Percentiles rank a stretch among this genome's conserved stretches.
phyloP scores from a whole-genome alignment of 768 basidiomycete genomes.

The Grammothele lineata region DNA sequence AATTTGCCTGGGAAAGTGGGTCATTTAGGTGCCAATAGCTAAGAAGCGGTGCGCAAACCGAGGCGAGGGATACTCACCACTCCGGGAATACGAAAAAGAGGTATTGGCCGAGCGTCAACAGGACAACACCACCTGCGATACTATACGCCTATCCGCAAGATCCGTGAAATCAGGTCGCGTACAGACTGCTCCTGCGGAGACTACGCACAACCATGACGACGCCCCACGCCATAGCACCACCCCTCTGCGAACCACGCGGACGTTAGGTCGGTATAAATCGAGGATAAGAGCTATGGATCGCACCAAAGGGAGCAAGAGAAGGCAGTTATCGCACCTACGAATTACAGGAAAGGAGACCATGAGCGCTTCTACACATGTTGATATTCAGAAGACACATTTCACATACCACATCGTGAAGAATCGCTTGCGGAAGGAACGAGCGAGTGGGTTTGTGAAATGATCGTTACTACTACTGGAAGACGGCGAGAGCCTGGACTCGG shows the following conservation, averaged over 20 bases:
- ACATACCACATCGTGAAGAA: slow-evolving; percentile 25
- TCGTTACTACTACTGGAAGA: slow-evolving; percentile 13
- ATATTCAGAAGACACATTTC: no score
- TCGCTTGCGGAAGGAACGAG: slow-evolving; percentile 6
- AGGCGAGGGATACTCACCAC: slow-evolving; percentile 39
- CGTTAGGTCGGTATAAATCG: slow-evolving; percentile 1
- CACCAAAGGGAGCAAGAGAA: slow-evolving; percentile 70
- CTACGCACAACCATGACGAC: slow-evolving; percentile 50
- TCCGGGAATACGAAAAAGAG: slow-evolving; percentile 63
- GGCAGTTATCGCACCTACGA: slow-evolving; percentile 74
- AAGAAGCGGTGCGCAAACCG: no score
- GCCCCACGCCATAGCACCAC: slow-evolving; percentile 70
- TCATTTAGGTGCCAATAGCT: no score
- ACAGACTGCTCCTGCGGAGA: not conserved
- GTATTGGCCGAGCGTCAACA: slow-evolving; percentile 57
- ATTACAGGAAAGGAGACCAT: slow-evolving; percentile 1
- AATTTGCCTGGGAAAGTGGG: slow-evolving; percentile 64
- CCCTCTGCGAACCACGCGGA: slow-evolving; percentile 41
- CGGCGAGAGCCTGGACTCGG: slow-evolving; percentile 8
- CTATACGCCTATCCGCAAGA: slow-evolving; percentile 51
- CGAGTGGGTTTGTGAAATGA: slow-evolving; percentile 4
- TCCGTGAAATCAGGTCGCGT: not conserved
- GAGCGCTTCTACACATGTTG: not conserved
- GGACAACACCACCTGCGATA: slow-evolving; percentile 59
- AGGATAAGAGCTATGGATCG: slow-evolving; percentile 21